Evolutionary conservation across 2,329 filamentous ascomycete species (phyloP).

Genomic region (Diaporthe sp.): DNA sequence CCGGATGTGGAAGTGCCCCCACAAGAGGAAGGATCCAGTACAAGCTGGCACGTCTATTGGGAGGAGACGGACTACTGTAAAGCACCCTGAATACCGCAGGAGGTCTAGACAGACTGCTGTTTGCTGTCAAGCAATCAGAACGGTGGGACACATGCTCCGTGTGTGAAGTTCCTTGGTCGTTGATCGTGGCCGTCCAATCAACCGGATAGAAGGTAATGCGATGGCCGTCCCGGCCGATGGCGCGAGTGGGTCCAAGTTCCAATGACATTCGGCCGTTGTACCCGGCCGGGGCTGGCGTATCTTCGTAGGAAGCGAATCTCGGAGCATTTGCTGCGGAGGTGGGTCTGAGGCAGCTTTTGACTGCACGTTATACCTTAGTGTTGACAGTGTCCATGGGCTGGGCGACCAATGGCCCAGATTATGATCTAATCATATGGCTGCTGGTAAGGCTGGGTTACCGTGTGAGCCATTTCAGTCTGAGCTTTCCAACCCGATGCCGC

Average conservation of each 20-base stretch:
- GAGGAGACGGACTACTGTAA: too few relatives aligned
- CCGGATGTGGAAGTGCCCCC: neutral
- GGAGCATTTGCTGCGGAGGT: slow-evolving; percentile 29
- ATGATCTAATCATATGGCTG: neutral
- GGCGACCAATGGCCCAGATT: neutral
- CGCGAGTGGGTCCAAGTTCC: slow-evolving; percentile 14
- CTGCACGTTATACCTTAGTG: neutral
- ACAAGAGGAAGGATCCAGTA: neutral
- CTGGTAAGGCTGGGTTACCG: slow-evolving; percentile 7
- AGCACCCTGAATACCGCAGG: neutral
- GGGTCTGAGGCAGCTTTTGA: slow-evolving; percentile 6
- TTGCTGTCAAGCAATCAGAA: neutral
- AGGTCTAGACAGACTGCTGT: neutral
- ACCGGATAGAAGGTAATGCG: neutral
- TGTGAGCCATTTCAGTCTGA: neutral
- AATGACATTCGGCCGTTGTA: slow-evolving; percentile 26
- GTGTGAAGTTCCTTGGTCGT: neutral
- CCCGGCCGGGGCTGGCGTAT: slow-evolving; percentile 25
- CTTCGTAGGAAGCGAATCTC: slow-evolving; percentile 6
- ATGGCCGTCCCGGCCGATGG: slow-evolving; percentile 17
- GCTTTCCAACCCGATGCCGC: slow-evolving; percentile 7
- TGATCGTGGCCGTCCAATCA: neutral
- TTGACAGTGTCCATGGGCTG: neutral
- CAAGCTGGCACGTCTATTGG: neutral
- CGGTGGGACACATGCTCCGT: neutral